These are phyloP conservation scores for Podospora anserina DNA, from an alignment of 495 filamentous ascomycete species.

Conservation along the genomic window DNA sequence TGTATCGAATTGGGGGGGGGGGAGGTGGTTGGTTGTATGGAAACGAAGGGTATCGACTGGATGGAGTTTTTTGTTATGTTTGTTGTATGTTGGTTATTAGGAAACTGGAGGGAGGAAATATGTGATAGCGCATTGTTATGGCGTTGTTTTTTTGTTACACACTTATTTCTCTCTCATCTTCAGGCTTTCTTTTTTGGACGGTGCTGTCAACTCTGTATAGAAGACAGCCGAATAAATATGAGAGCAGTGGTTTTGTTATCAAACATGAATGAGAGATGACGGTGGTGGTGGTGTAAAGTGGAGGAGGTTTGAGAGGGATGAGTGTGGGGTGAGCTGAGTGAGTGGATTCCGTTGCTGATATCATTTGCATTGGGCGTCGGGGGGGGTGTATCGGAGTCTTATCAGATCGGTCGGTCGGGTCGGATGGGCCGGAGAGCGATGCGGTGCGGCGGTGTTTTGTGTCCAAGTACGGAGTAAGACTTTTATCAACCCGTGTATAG, in stretches of 20 bases:
- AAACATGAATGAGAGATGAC: background rate
- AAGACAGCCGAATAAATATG: background rate
- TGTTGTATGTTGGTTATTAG: background rate
- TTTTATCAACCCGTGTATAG: background rate
- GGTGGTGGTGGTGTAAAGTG: background rate
- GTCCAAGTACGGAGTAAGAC: background rate
- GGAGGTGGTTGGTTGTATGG: background rate
- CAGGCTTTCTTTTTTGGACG: background rate
- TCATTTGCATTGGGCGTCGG: background rate
- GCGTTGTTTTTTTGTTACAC: slow-evolving; percentile 6
- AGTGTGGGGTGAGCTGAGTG: background rate
- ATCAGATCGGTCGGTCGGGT: background rate
- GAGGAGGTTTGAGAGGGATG: background rate
- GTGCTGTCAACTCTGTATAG: background rate
- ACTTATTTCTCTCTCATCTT: slow-evolving; percentile 2
- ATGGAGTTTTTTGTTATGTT: background rate
- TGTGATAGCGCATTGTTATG: background rate
- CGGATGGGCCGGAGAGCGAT: background rate
- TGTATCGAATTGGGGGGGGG: background rate
- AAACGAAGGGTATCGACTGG: background rate
- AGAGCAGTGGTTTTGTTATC: background rate
- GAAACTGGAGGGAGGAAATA: background rate
- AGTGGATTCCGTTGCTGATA: background rate
- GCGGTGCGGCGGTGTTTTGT: background rate
- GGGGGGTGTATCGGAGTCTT: background rate